Evolutionary conservation across 495 filamentous ascomycete species (phyloP).

Genomic region (Penicillium bovifimosum): DNA sequence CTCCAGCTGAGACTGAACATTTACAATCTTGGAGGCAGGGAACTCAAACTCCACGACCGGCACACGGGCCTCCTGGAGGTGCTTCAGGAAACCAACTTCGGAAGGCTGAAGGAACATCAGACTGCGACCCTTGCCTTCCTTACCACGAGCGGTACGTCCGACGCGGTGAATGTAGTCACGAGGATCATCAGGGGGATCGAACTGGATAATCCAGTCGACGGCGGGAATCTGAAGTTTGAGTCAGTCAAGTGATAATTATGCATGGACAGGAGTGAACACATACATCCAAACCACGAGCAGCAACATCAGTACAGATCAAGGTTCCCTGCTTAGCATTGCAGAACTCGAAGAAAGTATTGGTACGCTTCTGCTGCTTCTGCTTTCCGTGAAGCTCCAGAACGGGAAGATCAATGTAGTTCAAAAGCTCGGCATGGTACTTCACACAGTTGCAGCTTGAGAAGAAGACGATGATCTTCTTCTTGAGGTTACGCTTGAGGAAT

Average conservation of each 20-base stretch:
- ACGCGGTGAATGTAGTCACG: conserved; percentile 96
- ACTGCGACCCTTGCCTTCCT: conserved; percentile 73
- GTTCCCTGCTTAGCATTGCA: conserved; percentile 88
- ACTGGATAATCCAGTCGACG: conserved; percentile 95
- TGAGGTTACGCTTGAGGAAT: conserved; percentile 83
- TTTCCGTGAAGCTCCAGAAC: conserved; percentile 77
- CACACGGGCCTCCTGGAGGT: conserved; percentile 86
- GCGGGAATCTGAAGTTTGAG: conserved; percentile 60
- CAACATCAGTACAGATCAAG: conserved; percentile 93
- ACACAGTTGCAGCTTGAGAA: conserved; percentile 91
- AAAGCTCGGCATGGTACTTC: conserved; percentile 87
- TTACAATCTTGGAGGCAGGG: conserved; percentile 82
- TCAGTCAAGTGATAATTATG: conserved; percentile 1
- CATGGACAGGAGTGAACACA: conserved; percentile 16
- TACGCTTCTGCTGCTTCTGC: conserved; percentile 95
- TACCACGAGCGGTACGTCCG: conserved; percentile 86
- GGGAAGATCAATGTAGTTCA: conserved; percentile 94
- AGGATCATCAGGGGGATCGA: conserved; percentile 88
- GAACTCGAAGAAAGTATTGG: conserved; percentile 98
- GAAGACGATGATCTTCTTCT: conserved; percentile 98
- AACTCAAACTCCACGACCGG: conserved; percentile 97
- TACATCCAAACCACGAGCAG: conserved; percentile 85
- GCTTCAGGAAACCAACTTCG: conserved; percentile 86
- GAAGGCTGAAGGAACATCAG: conserved; percentile 89
- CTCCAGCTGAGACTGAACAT: conserved; percentile 93